Percentiles rank a stretch among this genome's conserved stretches.
Conservation (phyloP, 345 rosid species). For the Lenwebbia sp. region DNA sequence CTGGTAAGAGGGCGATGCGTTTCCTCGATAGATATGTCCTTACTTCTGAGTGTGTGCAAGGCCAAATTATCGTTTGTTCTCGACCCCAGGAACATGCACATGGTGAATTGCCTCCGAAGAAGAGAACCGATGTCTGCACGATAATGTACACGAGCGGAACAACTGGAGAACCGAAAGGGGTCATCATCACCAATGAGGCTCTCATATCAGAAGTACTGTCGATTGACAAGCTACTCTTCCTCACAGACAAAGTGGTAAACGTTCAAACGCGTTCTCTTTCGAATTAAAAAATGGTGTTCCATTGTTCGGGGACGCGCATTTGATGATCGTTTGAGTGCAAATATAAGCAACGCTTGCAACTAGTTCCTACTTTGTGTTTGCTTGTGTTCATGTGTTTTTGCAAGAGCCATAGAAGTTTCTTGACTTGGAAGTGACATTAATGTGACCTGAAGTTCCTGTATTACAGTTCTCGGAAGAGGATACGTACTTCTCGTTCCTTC, state of each 20-base stretch:
- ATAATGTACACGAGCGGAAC: slow-evolving; percentile 99
- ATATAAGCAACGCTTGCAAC: background rate
- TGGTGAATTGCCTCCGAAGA: slow-evolving; percentile 50
- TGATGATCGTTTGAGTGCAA: background rate
- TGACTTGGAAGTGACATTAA: background rate
- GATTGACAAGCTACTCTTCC: slow-evolving; percentile 49
- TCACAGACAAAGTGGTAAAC: slow-evolving; percentile 58
- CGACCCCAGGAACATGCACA: slow-evolving; percentile 46
- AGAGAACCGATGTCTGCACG: slow-evolving; percentile 61
- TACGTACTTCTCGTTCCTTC: slow-evolving; percentile 86
- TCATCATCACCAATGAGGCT: slow-evolving; percentile 50
- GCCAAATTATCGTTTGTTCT: background rate
- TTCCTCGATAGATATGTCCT: background rate
- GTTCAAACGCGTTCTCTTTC: background rate
- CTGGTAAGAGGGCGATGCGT: slow-evolving; percentile 22
- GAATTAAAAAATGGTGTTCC: background rate
- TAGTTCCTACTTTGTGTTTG: background rate
- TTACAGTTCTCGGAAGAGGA: slow-evolving; percentile 65
- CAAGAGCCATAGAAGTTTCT: background rate
- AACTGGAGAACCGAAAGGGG: slow-evolving; percentile 98
- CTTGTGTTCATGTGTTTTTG: background rate
- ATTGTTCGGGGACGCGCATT: background rate
- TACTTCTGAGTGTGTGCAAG: background rate
- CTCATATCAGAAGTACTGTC: slow-evolving; percentile 65
- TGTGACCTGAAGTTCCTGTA: background rate